Percentiles rank a stretch among this genome's conserved stretches.
Conservation (phyloP, 2,329 filamentous ascomycete species). For the Byssoonygena ceratinophila region DNA sequence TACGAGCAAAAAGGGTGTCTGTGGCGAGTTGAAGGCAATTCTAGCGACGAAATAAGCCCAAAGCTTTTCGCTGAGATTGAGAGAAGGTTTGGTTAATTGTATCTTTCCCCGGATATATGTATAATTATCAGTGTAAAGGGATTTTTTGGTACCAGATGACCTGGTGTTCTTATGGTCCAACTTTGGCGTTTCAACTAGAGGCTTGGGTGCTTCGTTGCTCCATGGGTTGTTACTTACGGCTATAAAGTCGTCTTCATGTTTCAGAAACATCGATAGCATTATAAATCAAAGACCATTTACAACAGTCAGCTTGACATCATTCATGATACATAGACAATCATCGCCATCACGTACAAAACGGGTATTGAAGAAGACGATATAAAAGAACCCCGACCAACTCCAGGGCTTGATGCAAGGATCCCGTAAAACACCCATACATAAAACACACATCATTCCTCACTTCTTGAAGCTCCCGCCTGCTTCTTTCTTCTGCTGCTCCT, state of each 20-base stretch:
- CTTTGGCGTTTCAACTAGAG: constrained; percentile 17
- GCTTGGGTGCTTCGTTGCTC: background rate
- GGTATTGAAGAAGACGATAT: background rate
- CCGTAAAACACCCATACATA: background rate
- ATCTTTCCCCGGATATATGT: background rate
- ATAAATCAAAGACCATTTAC: background rate
- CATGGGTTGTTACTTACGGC: background rate
- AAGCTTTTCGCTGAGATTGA: constrained; percentile 75
- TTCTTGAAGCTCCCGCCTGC: background rate
- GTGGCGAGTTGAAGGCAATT: constrained; percentile 77
- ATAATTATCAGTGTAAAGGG: background rate
- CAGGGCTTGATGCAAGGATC: background rate
- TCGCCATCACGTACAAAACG: background rate
- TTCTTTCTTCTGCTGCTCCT: constrained; percentile 18
- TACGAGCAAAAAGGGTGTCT: constrained; percentile 76
- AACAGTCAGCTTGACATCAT: background rate
- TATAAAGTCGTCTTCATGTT: background rate
- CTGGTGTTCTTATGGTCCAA: constrained; percentile 17
- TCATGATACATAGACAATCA: background rate
- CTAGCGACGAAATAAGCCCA: constrained; percentile 91
- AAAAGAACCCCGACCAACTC: constrained; percentile 1
- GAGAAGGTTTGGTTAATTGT: constrained; percentile 51
- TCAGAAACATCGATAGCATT: no score
- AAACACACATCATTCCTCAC: background rate
- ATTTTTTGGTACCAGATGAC: background rate